Evolutionary conservation across 345 rosid genomes (phyloP).

Genomic region (Fremontodendron californicum): DNA sequence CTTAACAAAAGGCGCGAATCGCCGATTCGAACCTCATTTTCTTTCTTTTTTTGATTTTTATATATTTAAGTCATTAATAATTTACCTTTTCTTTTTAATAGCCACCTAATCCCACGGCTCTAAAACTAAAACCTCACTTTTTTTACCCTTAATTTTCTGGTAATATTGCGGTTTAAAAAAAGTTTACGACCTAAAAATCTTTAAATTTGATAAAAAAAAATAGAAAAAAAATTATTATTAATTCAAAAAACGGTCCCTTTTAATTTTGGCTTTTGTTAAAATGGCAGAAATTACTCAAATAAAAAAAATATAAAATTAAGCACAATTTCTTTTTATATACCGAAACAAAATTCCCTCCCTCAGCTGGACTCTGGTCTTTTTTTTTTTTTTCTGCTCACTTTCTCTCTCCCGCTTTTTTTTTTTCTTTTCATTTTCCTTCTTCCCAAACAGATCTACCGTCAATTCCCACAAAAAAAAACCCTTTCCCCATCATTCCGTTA

Average conservation of each 20-base stretch:
- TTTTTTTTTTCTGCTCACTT: conserved; percentile 35
- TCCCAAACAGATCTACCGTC: conserved; percentile 38
- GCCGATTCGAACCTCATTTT: conserved; percentile 28
- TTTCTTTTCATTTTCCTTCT: conserved; percentile 40
- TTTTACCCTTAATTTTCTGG: not conserved
- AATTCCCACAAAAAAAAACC: not conserved
- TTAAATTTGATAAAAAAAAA: not conserved
- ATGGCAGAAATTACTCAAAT: not conserved
- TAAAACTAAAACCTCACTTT: not conserved
- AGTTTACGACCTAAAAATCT: too few relatives aligned
- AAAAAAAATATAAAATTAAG: not conserved
- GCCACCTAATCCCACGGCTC: not conserved
- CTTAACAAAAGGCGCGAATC: conserved; percentile 28
- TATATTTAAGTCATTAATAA: not conserved
- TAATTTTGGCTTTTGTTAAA: not conserved
- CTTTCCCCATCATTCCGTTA: conserved; percentile 12
- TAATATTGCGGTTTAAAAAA: not conserved
- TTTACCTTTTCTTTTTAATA: not conserved
- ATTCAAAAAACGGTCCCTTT: not conserved
- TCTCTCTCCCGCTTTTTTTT: conserved; percentile 41
- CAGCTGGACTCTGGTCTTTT: too few relatives aligned
- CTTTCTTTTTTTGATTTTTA: not conserved
- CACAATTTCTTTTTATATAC: conserved; percentile 76
- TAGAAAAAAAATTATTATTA: not conserved
- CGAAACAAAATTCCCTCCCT: conserved; percentile 83